Conservation (phyloP, 768 basidiomycete species). For the Neoboletus subvelutipes region DNA sequence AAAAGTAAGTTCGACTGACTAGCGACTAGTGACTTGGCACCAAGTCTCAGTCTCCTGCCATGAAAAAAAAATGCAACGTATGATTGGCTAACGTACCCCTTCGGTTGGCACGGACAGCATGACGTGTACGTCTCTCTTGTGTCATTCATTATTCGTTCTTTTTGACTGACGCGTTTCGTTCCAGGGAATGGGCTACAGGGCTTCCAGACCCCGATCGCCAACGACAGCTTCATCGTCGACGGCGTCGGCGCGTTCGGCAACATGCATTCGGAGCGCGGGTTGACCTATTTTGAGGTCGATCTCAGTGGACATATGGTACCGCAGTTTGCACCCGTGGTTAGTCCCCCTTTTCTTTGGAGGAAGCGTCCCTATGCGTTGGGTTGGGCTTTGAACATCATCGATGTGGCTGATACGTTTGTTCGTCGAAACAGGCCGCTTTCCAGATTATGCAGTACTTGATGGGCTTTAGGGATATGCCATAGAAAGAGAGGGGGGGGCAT, state of each 20-base stretch:
- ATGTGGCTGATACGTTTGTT: background rate
- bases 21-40: background rate
- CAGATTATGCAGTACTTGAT: conserved; percentile 68
- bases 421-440: conserved; percentile 51
- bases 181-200: conserved; percentile 64
- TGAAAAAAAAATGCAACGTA: background rate
- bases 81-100: background rate
- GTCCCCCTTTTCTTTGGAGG: conserved; percentile 16
- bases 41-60: too few species aligned
- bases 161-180: background rate
- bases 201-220: conserved; percentile 65
- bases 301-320: conserved; percentile 78
- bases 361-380: background rate
- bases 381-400: background rate
- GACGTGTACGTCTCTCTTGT: conserved; percentile 34
- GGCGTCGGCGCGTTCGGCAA: conserved; percentile 67
- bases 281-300: conserved; percentile 65
- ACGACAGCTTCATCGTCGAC: conserved; percentile 70
- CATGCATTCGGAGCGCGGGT: conserved; percentile 62
- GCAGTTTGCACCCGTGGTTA: conserved; percentile 60
- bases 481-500: background rate
- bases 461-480: conserved; percentile 55
- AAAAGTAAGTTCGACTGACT: conserved; percentile 47
- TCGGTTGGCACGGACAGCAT: conserved; percentile 29
- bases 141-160: background rate